Evolutionary conservation across 225 moss, liverwort and hornwort genomes (phyloP).

Genomic region (Physcomitrellopsis africana): DNA sequence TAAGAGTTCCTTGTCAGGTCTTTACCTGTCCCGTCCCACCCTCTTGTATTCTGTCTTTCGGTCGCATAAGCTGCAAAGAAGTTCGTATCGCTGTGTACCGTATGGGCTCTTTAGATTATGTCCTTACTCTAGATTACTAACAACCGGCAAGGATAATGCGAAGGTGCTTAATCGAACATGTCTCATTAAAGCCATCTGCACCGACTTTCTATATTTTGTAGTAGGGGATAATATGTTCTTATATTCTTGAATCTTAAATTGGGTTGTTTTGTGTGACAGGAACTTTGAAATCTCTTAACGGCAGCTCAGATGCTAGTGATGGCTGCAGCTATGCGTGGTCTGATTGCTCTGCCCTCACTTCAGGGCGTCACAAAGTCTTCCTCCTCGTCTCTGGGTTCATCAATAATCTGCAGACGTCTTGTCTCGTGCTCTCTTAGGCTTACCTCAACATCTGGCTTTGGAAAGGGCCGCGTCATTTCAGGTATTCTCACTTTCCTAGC

Average conservation of each 20-base stretch:
- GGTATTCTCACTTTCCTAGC: slow-evolving; percentile 30
- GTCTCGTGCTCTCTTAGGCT: slow-evolving; percentile 36
- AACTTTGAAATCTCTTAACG: slow-evolving; percentile 4
- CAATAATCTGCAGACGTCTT: slow-evolving; percentile 29
- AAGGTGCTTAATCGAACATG: too few relatives aligned
- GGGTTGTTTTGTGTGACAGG: slow-evolving; percentile 8
- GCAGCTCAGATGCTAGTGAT: neutral
- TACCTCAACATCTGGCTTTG: slow-evolving; percentile 28
- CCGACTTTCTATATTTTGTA: neutral
- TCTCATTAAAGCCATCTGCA: neutral
- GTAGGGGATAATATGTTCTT: neutral
- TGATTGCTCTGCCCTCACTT: slow-evolving; percentile 37
- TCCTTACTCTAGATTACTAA: neutral
- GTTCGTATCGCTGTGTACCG: neutral
- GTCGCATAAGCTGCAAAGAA: neutral
- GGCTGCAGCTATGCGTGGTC: slow-evolving; percentile 53
- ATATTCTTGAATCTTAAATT: neutral
- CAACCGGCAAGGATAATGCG: too few relatives aligned
- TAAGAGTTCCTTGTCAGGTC: neutral
- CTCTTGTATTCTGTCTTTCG: neutral
- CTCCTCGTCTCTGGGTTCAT: slow-evolving; percentile 19
- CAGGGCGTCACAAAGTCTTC: slow-evolving; percentile 23
- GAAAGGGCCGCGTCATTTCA: slow-evolving; percentile 20
- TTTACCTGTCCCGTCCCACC: neutral
- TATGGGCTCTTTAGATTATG: neutral